Conservation (phyloP, 148 eudicot genomes). For the Polygonum aviculare region DNA sequence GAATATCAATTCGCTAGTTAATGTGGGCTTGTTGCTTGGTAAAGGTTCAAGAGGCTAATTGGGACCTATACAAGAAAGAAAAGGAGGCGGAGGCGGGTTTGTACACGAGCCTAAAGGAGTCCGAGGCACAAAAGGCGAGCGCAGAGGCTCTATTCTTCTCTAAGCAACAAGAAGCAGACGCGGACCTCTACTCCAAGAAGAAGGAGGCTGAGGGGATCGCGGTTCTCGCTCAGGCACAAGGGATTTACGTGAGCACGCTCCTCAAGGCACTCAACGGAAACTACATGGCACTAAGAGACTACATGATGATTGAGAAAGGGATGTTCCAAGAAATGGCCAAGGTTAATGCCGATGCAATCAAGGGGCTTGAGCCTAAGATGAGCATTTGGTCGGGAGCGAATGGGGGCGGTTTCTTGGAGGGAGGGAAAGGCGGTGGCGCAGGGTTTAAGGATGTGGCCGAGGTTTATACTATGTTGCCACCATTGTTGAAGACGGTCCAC, state of each 20-base stretch:
- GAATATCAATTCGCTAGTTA: neutral
- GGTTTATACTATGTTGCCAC: conserved; percentile 46
- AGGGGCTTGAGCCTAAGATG: conserved; percentile 44
- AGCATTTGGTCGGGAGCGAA: conserved; percentile 49
- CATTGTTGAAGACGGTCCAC: conserved; percentile 42
- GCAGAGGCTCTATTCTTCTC: conserved; percentile 36
- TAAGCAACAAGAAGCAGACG: conserved; percentile 45
- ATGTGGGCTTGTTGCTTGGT: neutral
- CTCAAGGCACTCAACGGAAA: conserved; percentile 34
- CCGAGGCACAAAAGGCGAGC: conserved; percentile 27
- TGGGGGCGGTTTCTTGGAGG: conserved; percentile 8
- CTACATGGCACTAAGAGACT: conserved; percentile 42
- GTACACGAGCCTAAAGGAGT: conserved; percentile 31
- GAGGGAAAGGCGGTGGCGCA: conserved; percentile 13
- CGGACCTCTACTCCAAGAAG: conserved; percentile 41
- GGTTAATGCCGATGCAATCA: conserved; percentile 41
- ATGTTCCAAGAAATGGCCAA: conserved; percentile 51
- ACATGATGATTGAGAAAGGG: conserved; percentile 48
- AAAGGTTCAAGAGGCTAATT: conserved; percentile 63
- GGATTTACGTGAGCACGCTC: conserved; percentile 31
- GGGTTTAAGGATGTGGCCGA: conserved; percentile 39
- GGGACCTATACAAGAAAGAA: conserved; percentile 46
- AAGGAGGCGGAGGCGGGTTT: conserved; percentile 45
- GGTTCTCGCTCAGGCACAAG: conserved; percentile 43
- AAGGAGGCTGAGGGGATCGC: conserved; percentile 45